A percentile compares a stretch with the other conserved stretches of the same genome.
Conservation (phyloP, 257 asterid species). For the Oldenlandia corymbosa region DNA sequence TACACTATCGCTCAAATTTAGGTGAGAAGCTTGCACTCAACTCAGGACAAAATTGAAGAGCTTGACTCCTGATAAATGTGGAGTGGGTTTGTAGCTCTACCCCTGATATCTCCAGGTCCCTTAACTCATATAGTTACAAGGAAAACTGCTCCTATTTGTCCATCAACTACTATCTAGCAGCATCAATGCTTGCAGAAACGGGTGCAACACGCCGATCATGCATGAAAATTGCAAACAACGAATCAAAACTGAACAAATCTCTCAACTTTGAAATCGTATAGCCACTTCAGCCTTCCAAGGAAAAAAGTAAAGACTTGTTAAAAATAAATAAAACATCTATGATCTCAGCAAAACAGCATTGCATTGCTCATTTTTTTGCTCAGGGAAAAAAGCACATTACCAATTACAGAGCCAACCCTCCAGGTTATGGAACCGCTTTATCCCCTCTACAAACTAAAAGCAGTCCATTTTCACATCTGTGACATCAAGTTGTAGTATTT, state of each 20-base stretch:
- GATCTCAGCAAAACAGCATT: background rate
- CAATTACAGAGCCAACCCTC: background rate
- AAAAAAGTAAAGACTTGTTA: background rate
- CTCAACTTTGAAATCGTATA: background rate
- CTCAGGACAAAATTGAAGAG: too few relatives aligned
- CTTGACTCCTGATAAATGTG: background rate
- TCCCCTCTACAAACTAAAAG: conserved; percentile 54
- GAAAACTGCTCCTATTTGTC: background rate
- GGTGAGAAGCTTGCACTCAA: background rate
- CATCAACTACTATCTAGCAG: background rate
- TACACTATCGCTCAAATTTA: background rate
- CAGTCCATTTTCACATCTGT: conserved; percentile 98
- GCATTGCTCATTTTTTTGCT: background rate
- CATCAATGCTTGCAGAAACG: background rate
- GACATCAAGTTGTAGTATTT: conserved; percentile 89
- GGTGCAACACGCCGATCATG: background rate
- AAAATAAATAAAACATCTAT: background rate
- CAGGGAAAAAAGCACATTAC: background rate
- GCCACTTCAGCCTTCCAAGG: background rate
- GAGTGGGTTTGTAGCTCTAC: background rate
- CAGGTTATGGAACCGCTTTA: background rate
- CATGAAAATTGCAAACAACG: background rate
- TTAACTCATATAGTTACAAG: background rate
- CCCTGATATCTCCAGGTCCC: background rate
- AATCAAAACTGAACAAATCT: too few relatives aligned